Conservation (phyloP, 2,329 filamentous ascomycete genomes). For the Nemania sp. region DNA sequence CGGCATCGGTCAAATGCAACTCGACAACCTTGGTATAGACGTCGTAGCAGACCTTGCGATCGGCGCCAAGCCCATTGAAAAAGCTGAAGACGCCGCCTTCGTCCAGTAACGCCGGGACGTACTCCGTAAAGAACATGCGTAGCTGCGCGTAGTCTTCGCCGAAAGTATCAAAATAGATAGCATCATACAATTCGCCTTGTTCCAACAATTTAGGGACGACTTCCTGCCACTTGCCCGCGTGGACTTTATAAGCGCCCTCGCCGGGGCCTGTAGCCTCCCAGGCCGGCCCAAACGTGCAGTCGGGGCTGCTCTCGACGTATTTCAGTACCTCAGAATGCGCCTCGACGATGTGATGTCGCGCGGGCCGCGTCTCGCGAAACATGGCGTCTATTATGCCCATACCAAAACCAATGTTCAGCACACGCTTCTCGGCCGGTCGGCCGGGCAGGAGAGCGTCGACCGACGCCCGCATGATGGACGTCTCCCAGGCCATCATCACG, state of each 20-base stretch:
- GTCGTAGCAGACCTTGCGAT: constrained; percentile 91
- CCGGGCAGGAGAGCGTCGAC: constrained; percentile 64
- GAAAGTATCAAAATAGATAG: constrained; percentile 97
- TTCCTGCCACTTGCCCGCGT: constrained; percentile 80
- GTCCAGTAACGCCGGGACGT: constrained; percentile 78
- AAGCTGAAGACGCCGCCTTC: constrained; percentile 77
- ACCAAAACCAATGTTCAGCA: constrained; percentile 86
- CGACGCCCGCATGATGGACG: constrained; percentile 79
- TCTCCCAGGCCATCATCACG: constrained; percentile 95
- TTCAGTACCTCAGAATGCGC: constrained; percentile 77
- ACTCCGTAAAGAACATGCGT: constrained; percentile 83
- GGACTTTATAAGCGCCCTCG: constrained; percentile 72
- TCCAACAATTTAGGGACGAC: constrained; percentile 69
- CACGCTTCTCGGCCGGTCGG: constrained; percentile 57
- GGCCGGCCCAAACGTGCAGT: constrained; percentile 54
- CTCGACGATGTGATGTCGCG: constrained; percentile 81
- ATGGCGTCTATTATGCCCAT: constrained; percentile 87
- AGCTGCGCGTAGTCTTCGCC: constrained; percentile 90
- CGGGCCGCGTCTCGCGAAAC: constrained; percentile 69
- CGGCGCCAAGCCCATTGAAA: constrained; percentile 89
- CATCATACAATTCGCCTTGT: constrained; percentile 73
- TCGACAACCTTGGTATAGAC: constrained; percentile 93
- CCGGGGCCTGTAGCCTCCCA: constrained; percentile 61
- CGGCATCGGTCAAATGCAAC: constrained; percentile 86
- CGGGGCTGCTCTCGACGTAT: constrained; percentile 53